Evolutionary conservation across 1,139 yeast species (phyloP).

Genomic region (Hansenula sp.): DNA sequence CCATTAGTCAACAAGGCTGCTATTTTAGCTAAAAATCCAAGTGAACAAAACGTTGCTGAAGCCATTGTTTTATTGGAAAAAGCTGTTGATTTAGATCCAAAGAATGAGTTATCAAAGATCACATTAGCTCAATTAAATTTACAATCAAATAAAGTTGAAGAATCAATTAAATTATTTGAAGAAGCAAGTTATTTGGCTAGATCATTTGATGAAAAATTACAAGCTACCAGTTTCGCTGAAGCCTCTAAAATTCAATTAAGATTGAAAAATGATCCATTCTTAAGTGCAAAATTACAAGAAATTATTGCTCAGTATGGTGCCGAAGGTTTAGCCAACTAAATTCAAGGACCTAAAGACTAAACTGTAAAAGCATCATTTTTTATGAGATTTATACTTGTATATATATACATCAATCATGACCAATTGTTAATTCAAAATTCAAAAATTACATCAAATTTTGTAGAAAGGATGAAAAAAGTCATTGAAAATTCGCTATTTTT

Average conservation of each 20-base stretch:
- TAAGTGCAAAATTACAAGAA: constrained; percentile 42
- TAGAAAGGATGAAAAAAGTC: no score
- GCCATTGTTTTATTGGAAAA: constrained; percentile 67
- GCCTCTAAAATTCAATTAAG: constrained; percentile 82
- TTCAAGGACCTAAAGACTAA: no score
- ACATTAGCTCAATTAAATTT: constrained; percentile 88
- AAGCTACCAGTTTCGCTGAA: constrained; percentile 89
- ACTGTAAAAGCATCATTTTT: no score
- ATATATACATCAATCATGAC: no score
- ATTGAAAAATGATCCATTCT: constrained; percentile 62
- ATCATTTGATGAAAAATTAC: constrained; percentile 81
- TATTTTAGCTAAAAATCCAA: constrained; percentile 59
- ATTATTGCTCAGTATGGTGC: constrained; percentile 30
- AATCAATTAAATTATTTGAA: constrained; percentile 79
- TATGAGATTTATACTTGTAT: no score
- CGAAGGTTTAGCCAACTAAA: constrained; percentile 12
- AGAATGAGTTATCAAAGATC: constrained; percentile 83
- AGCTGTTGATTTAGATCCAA: constrained; percentile 83
- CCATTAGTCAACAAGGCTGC: constrained; percentile 91
- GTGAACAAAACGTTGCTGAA: constrained; percentile 45
- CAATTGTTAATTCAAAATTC: no score
- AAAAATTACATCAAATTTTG: no score
- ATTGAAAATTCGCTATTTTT: no score
- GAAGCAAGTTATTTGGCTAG: constrained; percentile 81
- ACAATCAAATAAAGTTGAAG: constrained; percentile 77